phyloP scores from a whole-genome alignment of 2,329 filamentous ascomycete genomes.

The Cadophora sp. region DNA sequence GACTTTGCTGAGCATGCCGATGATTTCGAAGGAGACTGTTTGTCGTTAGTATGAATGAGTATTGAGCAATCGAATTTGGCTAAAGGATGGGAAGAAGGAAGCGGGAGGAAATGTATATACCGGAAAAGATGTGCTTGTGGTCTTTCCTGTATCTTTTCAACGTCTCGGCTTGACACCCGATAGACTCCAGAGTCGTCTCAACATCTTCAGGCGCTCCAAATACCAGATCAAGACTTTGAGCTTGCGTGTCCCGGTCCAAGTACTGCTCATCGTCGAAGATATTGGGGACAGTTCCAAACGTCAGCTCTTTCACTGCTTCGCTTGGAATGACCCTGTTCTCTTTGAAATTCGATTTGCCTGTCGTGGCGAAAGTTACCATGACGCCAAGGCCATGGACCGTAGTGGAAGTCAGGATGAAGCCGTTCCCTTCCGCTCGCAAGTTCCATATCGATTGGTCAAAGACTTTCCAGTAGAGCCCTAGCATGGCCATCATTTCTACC shows the following conservation, averaged over 20 bases:
- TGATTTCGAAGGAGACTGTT: slow-evolving; percentile 62
- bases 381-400: slow-evolving; percentile 56
- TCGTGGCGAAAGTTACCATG: slow-evolving; percentile 60
- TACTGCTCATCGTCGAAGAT: slow-evolving; percentile 55
- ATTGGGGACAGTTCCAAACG: slow-evolving; percentile 62
- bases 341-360: slow-evolving; percentile 56
- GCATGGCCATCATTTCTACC: slow-evolving; percentile 46
- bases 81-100: neutral
- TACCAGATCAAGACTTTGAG: slow-evolving; percentile 49
- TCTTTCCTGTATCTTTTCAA: slow-evolving; percentile 50
- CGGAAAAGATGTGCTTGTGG: slow-evolving; percentile 44
- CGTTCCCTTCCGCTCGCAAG: slow-evolving; percentile 52
- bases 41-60: neutral
- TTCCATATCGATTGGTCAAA: slow-evolving; percentile 59
- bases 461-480: slow-evolving; percentile 63
- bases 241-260: slow-evolving; percentile 45
- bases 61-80: neutral
- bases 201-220: slow-evolving; percentile 59
- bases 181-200: slow-evolving; percentile 57
- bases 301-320: slow-evolving; percentile 60
- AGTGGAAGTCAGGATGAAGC: slow-evolving; percentile 47
- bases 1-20: slow-evolving; percentile 62
- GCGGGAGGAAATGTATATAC: slow-evolving; percentile 22
- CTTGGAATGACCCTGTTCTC: slow-evolving; percentile 60
- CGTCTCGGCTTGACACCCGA: slow-evolving; percentile 61